Conservation (phyloP, 2,329 filamentous ascomycete genomes). For the Fusarium nelsonii region DNA sequence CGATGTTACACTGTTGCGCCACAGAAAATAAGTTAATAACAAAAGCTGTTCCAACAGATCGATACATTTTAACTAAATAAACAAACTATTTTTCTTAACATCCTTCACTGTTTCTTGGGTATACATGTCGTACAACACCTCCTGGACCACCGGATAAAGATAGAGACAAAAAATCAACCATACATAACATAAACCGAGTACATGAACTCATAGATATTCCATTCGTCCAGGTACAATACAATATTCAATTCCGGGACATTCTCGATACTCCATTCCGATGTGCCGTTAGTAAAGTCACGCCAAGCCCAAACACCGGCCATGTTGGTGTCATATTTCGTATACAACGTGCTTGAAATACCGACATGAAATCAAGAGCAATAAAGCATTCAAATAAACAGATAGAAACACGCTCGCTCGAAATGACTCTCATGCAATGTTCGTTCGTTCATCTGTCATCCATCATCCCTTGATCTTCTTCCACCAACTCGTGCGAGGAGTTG, state of each 20-base stretch:
- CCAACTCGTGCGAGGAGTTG: conserved; percentile 67
- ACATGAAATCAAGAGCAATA: conserved; percentile 20
- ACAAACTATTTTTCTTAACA: conserved; percentile 10
- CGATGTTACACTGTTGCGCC: background rate
- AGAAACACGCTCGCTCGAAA: conserved; percentile 48
- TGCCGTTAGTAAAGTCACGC: conserved; percentile 30
- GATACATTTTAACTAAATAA: background rate
- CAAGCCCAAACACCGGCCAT: conserved; percentile 25
- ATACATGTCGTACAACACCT: conserved; percentile 36
- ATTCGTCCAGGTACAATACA: conserved; percentile 11
- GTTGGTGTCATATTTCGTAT: conserved; percentile 18
- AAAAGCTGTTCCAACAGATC: background rate
- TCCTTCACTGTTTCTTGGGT: conserved; percentile 20
- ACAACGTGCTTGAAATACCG: conserved; percentile 21
- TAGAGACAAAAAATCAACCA: conserved; percentile 15
- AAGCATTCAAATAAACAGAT: conserved; percentile 34
- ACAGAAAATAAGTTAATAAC: background rate
- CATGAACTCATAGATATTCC: conserved; percentile 1
- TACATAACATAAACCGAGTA: conserved; percentile 5
- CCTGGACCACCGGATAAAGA: conserved; percentile 6
- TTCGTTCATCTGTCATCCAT: conserved; percentile 46
- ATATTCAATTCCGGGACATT: conserved; percentile 23
- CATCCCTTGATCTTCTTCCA: conserved; percentile 68
- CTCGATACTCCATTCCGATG: conserved; percentile 33
- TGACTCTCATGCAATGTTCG: conserved; percentile 45